Evolutionary conservation across 768 basidiomycete genomes (phyloP).

Genomic region (Xerocomus spinulosus): DNA sequence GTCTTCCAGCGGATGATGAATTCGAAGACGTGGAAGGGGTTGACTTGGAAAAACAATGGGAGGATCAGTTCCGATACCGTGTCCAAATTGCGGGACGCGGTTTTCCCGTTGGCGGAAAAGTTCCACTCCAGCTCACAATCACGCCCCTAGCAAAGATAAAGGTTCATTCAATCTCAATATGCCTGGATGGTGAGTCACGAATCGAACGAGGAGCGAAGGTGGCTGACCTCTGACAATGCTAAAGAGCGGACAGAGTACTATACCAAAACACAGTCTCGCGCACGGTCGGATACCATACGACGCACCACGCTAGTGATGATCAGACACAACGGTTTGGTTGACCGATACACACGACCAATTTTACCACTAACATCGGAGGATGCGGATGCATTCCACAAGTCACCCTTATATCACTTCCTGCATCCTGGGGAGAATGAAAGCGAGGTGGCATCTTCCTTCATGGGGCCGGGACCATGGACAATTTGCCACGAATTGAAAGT

Average conservation of each 20-base stretch:
- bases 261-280: conserved; percentile 59
- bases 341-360: conserved; percentile 54
- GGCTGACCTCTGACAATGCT: neutral
- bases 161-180: conserved; percentile 65
- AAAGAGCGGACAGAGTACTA: conserved; percentile 81
- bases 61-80: conserved; percentile 78
- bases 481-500: conserved; percentile 66
- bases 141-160: conserved; percentile 83
- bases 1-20: conserved; percentile 48
- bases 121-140: conserved; percentile 77
- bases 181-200: conserved; percentile 75
- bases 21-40: conserved; percentile 71
- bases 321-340: conserved; percentile 37
- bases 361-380: conserved; percentile 77
- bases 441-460: conserved; percentile 53
- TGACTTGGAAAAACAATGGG: conserved; percentile 87
- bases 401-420: conserved; percentile 58
- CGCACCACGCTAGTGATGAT: conserved; percentile 62
- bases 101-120: conserved; percentile 76
- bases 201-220: neutral
- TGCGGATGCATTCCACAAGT: conserved; percentile 54
- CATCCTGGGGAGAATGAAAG: conserved; percentile 48
- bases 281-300: conserved; percentile 61
- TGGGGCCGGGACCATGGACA: conserved; percentile 87
- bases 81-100: conserved; percentile 69